A percentile compares a stretch with the other conserved stretches of the same genome.
These are phyloP conservation scores for Botryobasidium botryosum DNA, from an alignment of 768 basidiomycete species.

Conservation along the genomic window DNA sequence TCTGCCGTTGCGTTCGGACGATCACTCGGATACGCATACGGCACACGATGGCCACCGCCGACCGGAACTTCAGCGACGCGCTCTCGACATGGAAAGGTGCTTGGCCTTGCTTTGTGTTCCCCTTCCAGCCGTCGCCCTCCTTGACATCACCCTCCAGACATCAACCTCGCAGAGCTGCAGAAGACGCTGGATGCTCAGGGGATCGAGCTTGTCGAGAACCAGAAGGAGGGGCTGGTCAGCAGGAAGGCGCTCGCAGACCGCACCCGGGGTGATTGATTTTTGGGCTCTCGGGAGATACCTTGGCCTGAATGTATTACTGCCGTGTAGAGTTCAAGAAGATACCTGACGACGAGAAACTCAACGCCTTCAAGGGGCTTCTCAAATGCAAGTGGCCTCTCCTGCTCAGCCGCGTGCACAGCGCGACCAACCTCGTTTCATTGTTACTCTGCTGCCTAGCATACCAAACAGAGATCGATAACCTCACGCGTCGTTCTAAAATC, in stretches of 20 bases:
- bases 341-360: conserved; percentile 73
- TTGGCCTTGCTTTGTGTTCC: conserved; percentile 12
- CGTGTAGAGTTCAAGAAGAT: conserved; percentile 85
- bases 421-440: background rate
- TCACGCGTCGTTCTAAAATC: conserved; percentile 81
- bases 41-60: conserved; percentile 27
- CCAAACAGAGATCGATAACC: conserved; percentile 65
- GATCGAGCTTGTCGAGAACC: conserved; percentile 91
- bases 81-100: conserved; percentile 82
- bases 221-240: conserved; percentile 91
- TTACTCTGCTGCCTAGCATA: conserved; percentile 6
- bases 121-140: background rate
- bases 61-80: conserved; percentile 86
- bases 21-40: no score
- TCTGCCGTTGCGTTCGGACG: no score
- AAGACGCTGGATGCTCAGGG: conserved; percentile 86
- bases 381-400: conserved; percentile 39
- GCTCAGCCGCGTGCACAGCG: background rate
- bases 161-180: conserved; percentile 80
- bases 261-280: conserved; percentile 57
- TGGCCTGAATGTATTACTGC: background rate
- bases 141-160: conserved; percentile 30
- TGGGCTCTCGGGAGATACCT: background rate
- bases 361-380: conserved; percentile 75
- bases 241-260: conserved; percentile 89